Evolutionary conservation across 495 filamentous ascomycete genomes (phyloP), one percentile per base, ranked within the genome.

Genomic region (Letharia columbiana): DNA sequence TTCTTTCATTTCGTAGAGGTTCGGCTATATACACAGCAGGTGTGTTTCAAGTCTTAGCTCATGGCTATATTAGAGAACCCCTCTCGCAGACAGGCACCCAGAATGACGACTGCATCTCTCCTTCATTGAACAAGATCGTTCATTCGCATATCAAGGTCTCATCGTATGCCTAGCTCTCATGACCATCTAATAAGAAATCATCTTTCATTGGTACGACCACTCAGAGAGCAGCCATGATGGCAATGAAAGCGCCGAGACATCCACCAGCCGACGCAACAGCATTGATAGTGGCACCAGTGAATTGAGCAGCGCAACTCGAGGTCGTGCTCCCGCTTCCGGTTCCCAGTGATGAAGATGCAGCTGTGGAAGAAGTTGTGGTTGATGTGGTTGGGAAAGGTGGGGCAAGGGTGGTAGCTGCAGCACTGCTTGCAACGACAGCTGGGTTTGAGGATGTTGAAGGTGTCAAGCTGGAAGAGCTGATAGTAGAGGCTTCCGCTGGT

Each of bases 251-350:
- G 40, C 52, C 12, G 35, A 58, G 57, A 20, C 40, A 42, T 52
- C 63, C 52, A 47, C 63, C 50, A 9, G 62, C n/a, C 4, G 67
- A 69, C 28, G 28, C 59, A 5, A 31, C 60, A 10, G 59, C 31
- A 18, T 54, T 59, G 40, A 49, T 50, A 44, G 64, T 65, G 54
- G 49, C 68, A 45, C 67, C 70, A 11, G 56, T 59, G 58, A 67
- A 71, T 4, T 65, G 70, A 40, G 57, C 40, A 45, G 35, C 33
- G 20, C 35, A 62, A 50, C 41, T 50, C 1, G 56, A 20, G 35
- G 52, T 44, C 23, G 49, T 18, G 7, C 49, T 61, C 31, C 52
- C 60, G 31, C 44, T 45, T n/a, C 57, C 47, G 11, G 60, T 42
- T 18, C 47, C 64, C 8, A 37, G 17, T 31, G 52, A 35, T 23